Conservation (phyloP, 305 asterid genomes). For the Fraxinus baroniana region DNA sequence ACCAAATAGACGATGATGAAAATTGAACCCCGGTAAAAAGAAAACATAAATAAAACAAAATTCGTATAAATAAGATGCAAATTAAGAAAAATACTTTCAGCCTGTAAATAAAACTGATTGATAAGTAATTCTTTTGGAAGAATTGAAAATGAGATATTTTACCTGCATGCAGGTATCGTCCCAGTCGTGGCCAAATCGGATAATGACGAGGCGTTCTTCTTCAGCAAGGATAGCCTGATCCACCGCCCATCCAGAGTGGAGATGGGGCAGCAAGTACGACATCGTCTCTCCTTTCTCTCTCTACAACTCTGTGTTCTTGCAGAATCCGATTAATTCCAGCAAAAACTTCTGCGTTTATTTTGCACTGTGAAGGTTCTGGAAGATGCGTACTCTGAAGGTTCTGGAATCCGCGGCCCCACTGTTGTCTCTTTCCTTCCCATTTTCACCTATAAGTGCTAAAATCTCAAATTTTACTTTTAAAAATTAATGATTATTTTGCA, state of each 20-base stretch:
- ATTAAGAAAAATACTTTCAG: neutral
- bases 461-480: too few relatives aligned
- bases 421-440: neutral
- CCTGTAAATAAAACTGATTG: neutral
- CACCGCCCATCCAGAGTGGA: constrained; percentile 94
- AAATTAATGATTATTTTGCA: too few relatives aligned
- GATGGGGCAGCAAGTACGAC: constrained; percentile 85
- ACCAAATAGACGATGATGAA: neutral
- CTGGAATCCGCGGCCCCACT: neutral
- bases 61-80: neutral
- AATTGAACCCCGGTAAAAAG: neutral
- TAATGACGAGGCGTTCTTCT: constrained; percentile 86
- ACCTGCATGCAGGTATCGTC: constrained; percentile 82
- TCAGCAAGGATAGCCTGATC: constrained; percentile 90
- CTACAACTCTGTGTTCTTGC: neutral
- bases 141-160: neutral
- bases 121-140: neutral
- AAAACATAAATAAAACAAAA: neutral
- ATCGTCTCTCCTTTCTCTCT: constrained; percentile 19
- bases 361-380: neutral
- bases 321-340: neutral
- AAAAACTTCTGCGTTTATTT: neutral
- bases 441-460: too few relatives aligned
- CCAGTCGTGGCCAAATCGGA: constrained; percentile 75
- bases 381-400: neutral